phyloP scores from a whole-genome alignment of 2,329 filamentous ascomycete species.

The Penicillium sp. region DNA sequence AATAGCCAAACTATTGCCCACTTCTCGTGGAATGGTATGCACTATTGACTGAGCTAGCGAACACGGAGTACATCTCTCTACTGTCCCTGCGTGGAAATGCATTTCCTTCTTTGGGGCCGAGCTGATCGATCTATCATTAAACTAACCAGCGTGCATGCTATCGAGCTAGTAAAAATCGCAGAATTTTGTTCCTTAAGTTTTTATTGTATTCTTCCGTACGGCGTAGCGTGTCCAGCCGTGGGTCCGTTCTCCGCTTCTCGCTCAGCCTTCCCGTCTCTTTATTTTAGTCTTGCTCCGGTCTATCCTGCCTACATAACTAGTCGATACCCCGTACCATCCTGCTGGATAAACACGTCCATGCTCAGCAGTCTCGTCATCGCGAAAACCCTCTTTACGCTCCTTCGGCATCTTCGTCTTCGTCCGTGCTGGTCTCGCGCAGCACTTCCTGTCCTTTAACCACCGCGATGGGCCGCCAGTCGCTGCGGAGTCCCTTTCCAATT shows the following conservation, averaged over 20 bases:
- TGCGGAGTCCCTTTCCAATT: conserved; percentile 12
- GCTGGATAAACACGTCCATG: neutral
- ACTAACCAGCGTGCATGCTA: neutral
- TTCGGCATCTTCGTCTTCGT: neutral
- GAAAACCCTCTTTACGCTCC: neutral
- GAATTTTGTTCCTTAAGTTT: too few species aligned
- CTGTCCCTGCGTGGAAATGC: neutral
- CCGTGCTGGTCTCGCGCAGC: neutral
- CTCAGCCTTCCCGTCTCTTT: neutral
- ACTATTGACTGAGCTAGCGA: neutral
- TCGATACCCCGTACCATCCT: neutral
- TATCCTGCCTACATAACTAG: neutral
- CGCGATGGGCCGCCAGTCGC: conserved; percentile 15
- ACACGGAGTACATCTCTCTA: neutral
- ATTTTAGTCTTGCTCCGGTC: neutral
- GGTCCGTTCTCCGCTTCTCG: neutral
- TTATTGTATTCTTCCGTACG: neutral
- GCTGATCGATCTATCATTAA: neutral
- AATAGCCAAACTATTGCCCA: neutral
- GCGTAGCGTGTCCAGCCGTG: neutral
- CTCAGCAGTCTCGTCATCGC: neutral
- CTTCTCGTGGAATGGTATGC: neutral
- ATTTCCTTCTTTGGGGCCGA: neutral
- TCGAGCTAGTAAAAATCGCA: too few species aligned
- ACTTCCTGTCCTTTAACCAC: neutral